These are phyloP conservation scores for Claviceps humidiphila DNA, from an alignment of 2,329 filamentous ascomycete species.

Conservation along the genomic window DNA sequence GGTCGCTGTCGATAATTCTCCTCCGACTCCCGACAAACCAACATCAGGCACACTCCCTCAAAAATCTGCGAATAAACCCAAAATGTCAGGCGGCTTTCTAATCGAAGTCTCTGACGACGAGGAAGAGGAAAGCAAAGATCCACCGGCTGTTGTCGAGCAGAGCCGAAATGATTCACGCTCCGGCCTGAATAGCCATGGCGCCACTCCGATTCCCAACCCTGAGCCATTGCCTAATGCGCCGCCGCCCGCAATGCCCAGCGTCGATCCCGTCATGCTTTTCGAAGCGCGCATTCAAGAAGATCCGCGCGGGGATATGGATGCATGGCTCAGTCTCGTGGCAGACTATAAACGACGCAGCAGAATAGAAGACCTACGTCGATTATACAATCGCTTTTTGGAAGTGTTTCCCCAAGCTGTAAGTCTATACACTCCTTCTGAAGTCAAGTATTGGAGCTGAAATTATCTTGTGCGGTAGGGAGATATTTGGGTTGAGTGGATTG, in stretches of 20 bases:
- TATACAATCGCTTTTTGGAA: conserved; percentile 77
- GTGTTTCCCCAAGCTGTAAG: conserved; percentile 86
- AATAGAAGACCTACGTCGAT: conserved; percentile 63
- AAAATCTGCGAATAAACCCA: conserved; percentile 34
- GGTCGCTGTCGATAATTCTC: conserved; percentile 29
- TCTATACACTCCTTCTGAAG: neutral
- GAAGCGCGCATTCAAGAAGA: conserved; percentile 90
- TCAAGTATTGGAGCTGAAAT: conserved; percentile 2
- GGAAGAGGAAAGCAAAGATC: conserved; percentile 22
- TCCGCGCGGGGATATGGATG: conserved; percentile 80
- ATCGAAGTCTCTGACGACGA: conserved; percentile 48
- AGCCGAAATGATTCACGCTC: conserved; percentile 8
- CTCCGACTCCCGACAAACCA: conserved; percentile 22
- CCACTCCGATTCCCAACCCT: conserved; percentile 10
- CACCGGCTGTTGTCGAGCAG: conserved; percentile 5
- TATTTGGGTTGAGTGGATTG: conserved; percentile 77
- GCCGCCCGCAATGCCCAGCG: conserved; percentile 26
- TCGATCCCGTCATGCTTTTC: conserved; percentile 63
- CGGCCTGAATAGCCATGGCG: conserved; percentile 9
- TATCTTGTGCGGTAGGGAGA: conserved; percentile 52
- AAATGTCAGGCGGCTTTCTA: conserved; percentile 46
- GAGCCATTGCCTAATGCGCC: conserved; percentile 19
- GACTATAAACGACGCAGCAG: conserved; percentile 75
- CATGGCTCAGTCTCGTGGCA: conserved; percentile 77
- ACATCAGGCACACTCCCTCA: conserved; percentile 16